Conservation (phyloP, 2,329 filamentous ascomycete species). For the Acrocalymma vagum region DNA sequence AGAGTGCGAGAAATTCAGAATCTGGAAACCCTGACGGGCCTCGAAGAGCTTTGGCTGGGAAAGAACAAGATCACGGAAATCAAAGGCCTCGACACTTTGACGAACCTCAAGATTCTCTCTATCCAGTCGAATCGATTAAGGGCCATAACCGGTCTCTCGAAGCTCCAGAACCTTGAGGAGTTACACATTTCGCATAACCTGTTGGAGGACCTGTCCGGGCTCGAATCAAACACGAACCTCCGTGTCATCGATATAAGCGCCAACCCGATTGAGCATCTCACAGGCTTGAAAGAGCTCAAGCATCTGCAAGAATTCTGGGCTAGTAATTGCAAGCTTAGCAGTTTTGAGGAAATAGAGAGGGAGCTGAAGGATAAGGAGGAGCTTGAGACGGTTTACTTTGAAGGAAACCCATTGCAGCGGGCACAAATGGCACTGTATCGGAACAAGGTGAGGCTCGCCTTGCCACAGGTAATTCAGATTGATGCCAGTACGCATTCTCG, state of each 20-base stretch:
- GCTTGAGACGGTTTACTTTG: slow-evolving; percentile 92
- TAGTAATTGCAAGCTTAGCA: slow-evolving; percentile 82
- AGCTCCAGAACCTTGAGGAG: slow-evolving; percentile 82
- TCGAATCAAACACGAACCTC: slow-evolving; percentile 62
- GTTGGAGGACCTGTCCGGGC: slow-evolving; percentile 77
- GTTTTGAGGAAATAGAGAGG: slow-evolving; percentile 83
- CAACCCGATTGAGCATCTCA: slow-evolving; percentile 80
- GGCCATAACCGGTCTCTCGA: slow-evolving; percentile 77
- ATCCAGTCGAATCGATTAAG: slow-evolving; percentile 95
- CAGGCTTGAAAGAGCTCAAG: slow-evolving; percentile 72
- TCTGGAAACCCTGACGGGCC: slow-evolving; percentile 75
- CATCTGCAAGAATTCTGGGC: slow-evolving; percentile 94
- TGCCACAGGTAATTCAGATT: slow-evolving; percentile 91
- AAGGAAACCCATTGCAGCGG: slow-evolving; percentile 89
- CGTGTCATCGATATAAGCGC: slow-evolving; percentile 88
- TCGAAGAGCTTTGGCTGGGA: slow-evolving; percentile 93
- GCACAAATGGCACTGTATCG: slow-evolving; percentile 84
- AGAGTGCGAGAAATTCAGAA: slow-evolving; percentile 89
- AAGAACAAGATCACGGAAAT: slow-evolving; percentile 96
- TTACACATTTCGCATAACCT: slow-evolving; percentile 96
- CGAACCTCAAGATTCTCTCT: slow-evolving; percentile 85
- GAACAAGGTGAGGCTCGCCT: slow-evolving; percentile 87
- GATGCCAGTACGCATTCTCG: slow-evolving; percentile 83
- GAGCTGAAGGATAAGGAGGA: slow-evolving; percentile 80
- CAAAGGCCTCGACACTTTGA: slow-evolving; percentile 75